A percentile compares a stretch with the other conserved stretches of the same genome.
These are phyloP conservation scores for Populus nigra DNA, from an alignment of 345 rosid genomes.

Conservation along the genomic window DNA sequence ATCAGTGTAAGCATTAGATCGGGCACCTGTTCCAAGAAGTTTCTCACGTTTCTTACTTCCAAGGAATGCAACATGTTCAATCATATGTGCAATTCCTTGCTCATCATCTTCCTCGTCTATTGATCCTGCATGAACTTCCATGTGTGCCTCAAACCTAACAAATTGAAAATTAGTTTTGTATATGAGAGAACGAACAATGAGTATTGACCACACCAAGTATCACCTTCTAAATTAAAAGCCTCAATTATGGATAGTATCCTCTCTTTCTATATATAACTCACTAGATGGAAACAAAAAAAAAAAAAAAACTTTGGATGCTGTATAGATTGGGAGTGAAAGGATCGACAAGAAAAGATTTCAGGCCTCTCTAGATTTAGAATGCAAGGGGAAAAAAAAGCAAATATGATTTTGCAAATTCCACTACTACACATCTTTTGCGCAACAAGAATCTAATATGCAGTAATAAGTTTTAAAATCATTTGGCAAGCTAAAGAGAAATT, in stretches of 20 bases:
- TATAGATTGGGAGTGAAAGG: neutral
- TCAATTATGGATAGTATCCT: neutral
- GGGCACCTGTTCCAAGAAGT: slow-evolving; percentile 96
- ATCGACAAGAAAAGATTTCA: neutral
- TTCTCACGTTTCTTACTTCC: slow-evolving; percentile 99
- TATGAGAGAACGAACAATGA: neutral
- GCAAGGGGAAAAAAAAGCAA: too few relatives aligned
- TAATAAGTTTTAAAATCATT: neutral
- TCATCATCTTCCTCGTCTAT: slow-evolving; percentile 98
- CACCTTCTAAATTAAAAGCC: neutral
- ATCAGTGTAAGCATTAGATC: slow-evolving; percentile 99
- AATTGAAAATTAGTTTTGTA: slow-evolving; percentile 17
- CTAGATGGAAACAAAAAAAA: neutral
- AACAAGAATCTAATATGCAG: neutral
- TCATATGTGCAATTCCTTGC: slow-evolving; percentile 99
- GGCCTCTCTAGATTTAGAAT: neutral
- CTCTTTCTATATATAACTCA: too few relatives aligned
- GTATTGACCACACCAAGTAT: neutral
- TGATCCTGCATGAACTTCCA: slow-evolving; percentile 98
- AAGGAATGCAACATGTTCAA: slow-evolving; percentile 95
- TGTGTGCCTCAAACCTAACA: slow-evolving; percentile 95
- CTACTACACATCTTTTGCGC: neutral
- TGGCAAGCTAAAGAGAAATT: neutral
- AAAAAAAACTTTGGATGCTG: neutral
- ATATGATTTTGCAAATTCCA: neutral